A percentile compares a stretch with the other conserved stretches of the same genome.
Evolutionary conservation across 805 yeast genomes (phyloP).

Genomic region (Candida multigemmis): DNA sequence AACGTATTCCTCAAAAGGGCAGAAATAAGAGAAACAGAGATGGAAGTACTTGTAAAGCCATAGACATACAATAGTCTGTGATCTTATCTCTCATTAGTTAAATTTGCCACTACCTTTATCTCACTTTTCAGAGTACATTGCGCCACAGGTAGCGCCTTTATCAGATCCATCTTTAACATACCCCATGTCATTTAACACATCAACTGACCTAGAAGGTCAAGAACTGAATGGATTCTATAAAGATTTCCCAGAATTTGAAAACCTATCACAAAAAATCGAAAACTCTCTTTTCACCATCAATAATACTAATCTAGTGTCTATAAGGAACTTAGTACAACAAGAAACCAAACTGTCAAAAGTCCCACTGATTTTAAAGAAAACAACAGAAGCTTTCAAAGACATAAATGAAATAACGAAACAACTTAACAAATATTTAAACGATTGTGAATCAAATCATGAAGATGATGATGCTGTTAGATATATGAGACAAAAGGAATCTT

Average conservation of each 20-base stretch:
- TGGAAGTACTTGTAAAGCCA: too few species aligned
- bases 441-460: conserved; percentile 24
- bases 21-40: too few species aligned
- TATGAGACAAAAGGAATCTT: conserved; percentile 30
- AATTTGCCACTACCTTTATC: too few species aligned
- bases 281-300: conserved; percentile 20
- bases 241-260: conserved; percentile 34
- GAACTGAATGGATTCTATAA: conserved; percentile 13
- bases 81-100: too few species aligned
- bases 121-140: too few species aligned
- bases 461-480: conserved; percentile 28
- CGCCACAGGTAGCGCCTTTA: too few species aligned
- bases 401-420: conserved; percentile 18
- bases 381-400: conserved; percentile 20
- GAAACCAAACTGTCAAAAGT: conserved; percentile 9
- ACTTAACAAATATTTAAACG: conserved; percentile 17
- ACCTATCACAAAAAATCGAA: conserved; percentile 20
- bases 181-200: conserved; percentile 25
- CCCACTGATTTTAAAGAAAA: conserved; percentile 9
- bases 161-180: too few species aligned
- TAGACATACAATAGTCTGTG: too few species aligned
- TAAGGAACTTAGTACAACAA: conserved; percentile 13
- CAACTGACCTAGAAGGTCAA: conserved; percentile 5
- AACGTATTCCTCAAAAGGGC: too few species aligned
- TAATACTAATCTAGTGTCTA: conserved; percentile 10